Evolutionary conservation across 805 yeast species (phyloP).

Genomic region (Teunomyces gatunensis): DNA sequence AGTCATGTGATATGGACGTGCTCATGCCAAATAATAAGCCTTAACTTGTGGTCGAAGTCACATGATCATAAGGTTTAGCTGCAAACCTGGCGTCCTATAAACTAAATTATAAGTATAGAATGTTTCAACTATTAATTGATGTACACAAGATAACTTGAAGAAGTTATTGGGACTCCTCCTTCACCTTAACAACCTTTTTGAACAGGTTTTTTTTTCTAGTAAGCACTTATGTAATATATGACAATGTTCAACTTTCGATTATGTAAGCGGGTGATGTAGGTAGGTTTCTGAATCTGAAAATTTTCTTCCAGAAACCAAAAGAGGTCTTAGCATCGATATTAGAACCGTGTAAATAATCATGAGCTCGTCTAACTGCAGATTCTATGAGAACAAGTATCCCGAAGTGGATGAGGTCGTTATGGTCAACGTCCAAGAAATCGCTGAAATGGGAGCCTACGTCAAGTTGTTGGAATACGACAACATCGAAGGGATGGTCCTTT

Average conservation of each 20-base stretch:
- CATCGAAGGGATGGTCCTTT: slow-evolving; percentile 97
- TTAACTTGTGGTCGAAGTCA: too few species aligned
- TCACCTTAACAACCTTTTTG: too few species aligned
- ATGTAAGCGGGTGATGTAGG: not conserved
- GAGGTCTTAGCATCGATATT: not conserved
- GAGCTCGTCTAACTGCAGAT: slow-evolving; percentile 91
- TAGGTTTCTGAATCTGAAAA: slow-evolving; percentile 2
- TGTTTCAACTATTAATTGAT: too few species aligned
- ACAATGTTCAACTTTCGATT: not conserved
- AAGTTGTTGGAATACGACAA: slow-evolving; percentile 94
- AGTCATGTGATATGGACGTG: too few species aligned
- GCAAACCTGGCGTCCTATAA: too few species aligned
- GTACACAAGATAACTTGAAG: too few species aligned
- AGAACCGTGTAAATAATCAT: slow-evolving; percentile 29
- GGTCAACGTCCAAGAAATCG: slow-evolving; percentile 98
- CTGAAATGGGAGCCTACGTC: slow-evolving; percentile 99
- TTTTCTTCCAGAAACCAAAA: slow-evolving; percentile 3
- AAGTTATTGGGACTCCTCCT: too few species aligned
- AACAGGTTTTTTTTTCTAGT: not conserved
- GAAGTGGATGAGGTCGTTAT: slow-evolving; percentile 98
- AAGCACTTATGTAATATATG: not conserved
- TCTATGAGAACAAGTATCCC: slow-evolving; percentile 96
- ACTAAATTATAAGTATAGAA: too few species aligned
- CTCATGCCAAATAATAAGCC: too few species aligned
- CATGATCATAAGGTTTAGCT: too few species aligned